phyloP scores from a whole-genome alignment of 495 filamentous ascomycete genomes.

The Astrothelium macrocarpum region DNA sequence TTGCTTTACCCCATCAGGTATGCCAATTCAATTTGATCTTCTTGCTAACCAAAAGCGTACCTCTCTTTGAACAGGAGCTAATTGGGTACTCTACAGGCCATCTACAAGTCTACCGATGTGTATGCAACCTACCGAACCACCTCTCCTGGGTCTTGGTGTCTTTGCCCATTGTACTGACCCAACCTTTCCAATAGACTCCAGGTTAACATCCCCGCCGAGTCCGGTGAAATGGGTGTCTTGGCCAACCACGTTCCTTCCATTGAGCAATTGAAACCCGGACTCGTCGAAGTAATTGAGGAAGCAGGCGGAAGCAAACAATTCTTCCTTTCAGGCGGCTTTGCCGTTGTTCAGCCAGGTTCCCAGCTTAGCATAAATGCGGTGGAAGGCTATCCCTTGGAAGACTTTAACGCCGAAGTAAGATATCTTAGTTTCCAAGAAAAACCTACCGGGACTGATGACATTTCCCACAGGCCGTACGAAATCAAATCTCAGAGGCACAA shows the following conservation, averaged over 20 bases:
- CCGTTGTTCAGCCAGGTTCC: slow-evolving; percentile 91
- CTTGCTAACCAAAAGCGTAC: background rate
- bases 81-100: slow-evolving; percentile 40
- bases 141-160: background rate
- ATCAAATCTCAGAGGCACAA: slow-evolving; percentile 84
- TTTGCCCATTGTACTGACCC: slow-evolving; percentile 13
- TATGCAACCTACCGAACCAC: slow-evolving; percentile 37
- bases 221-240: slow-evolving; percentile 98
- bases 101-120: slow-evolving; percentile 71
- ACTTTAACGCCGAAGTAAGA: slow-evolving; percentile 77
- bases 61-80: background rate
- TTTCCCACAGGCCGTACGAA: slow-evolving; percentile 45
- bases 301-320: slow-evolving; percentile 86
- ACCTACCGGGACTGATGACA: background rate
- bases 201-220: slow-evolving; percentile 97
- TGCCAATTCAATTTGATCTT: slow-evolving; percentile 24
- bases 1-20: slow-evolving; percentile 98
- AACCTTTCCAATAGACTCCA: slow-evolving; percentile 54
- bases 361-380: slow-evolving; percentile 94
- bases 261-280: slow-evolving; percentile 94
- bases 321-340: slow-evolving; percentile 97
- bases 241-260: slow-evolving; percentile 98
- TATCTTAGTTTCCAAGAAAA: background rate
- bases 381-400: slow-evolving; percentile 86
- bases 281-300: slow-evolving; percentile 95